Base-by-base conservation (phyloP, 306 rosid species). In the Acmispon strigosus region DNA sequence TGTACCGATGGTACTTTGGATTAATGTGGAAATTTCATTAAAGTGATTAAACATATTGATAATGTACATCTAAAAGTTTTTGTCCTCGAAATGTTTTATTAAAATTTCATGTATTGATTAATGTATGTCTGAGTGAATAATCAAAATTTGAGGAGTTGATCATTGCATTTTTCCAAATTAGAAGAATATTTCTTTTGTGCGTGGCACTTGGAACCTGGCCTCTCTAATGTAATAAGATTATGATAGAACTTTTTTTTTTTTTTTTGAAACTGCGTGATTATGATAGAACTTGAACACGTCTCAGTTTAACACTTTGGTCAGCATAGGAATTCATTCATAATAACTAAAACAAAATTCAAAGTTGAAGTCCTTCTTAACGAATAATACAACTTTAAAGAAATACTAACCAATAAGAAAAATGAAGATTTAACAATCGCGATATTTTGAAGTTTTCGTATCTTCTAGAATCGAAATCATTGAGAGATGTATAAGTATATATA, bases 391-490 rank as follows among this genome's bases (percentile, higher is more conserved):
- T 2, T 44, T 20, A 47, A 72, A 36, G 17, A 59, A 54, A 42
- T 5, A n/a, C n/a, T n/a, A 37, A 24, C 39, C 24, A 58, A 22
- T 37, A n/a, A 78, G 17, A 49, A 50, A 55, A 13, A 48, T 7
- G 50, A 44, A 56, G 4, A 45, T 11, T 34, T 10, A 0, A 50
- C 7, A 19, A 10, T 0, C 1, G 29, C 19, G n/a, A 57, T 17
- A 56, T 32, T 56, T 27, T 72, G 74, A 72, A 48, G 58, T 7
- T 55, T 65, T 58, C 70, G 27, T 13, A 12, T 49, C 70, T 57
- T 72, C 82, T 72, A 72, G 74, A 78, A 71, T 45, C 58, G 53
- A 42, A 50, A 66, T 52, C 37, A 32, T 32, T 32, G 8, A 27
- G 24, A 32, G 37, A 32, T 32, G 37, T 8, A 32, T 32, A 1